Evolutionary conservation across 2,329 filamentous ascomycete genomes (phyloP), one percentile per base, ranked within the genome.

Genomic region (Claviceps maximensis): DNA sequence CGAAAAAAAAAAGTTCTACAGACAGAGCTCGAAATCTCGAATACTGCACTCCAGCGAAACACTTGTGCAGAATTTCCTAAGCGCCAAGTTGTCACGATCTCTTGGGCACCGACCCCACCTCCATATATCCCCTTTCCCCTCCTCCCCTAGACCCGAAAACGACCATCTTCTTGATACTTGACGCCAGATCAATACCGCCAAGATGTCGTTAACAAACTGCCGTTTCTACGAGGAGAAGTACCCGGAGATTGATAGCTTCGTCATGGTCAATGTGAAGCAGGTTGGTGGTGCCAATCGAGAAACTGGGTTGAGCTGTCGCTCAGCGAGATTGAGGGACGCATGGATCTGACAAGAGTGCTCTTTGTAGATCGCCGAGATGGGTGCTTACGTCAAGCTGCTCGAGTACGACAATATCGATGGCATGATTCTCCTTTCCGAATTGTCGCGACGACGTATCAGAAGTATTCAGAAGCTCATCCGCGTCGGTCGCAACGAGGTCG

Each of bases 221-320:
- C 89, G 89, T 66, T 96, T 94, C 74, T 96, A 95, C 71, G 89
- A 95, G 79, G 89, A 95, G 76, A 95, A 95, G 74, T 96, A 86
- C 58, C 67, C 69, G 63, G 93, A 97, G 79, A 91, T 98, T 69
- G 93, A 98, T 75, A 95, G 89, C 79, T 97, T 96, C 74, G 94
- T 98, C 69, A 98, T 98, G 93, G 93, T 98, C 70, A 98, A 97
- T 73, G 93, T 97, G 65, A 95, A 95, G 82, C 89, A 95, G 84
- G 87, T 90, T 69, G 58, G 78, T 69, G 58, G 78, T 66, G 89
- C 69, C 21, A 45, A 58, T 21, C 77, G 65, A 54, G 53, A 52
- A 54, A 27, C 48, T 47, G 51, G 52, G 15, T 21, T 31, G 45
- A 21, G 29, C 27, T 33, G n/a, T 33, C 29, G 13, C 19, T 47